Evolutionary conservation across 371 early-diverging fungal genomes (phyloP).

Genomic region (Phascolomyces articulosus): DNA sequence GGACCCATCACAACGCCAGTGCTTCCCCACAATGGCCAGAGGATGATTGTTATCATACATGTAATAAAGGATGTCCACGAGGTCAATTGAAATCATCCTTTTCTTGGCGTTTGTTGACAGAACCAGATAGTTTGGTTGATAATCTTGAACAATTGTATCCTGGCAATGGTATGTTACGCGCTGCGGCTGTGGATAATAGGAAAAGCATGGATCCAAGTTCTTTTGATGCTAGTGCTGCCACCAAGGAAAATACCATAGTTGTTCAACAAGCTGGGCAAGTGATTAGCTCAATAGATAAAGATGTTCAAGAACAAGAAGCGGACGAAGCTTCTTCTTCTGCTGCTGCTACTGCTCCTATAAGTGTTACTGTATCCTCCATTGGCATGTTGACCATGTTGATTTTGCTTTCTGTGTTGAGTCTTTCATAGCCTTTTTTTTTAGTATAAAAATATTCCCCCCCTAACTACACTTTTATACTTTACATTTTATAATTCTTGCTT

Average conservation of each 20-base stretch:
- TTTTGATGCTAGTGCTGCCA: conserved; percentile 12
- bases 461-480: too few relatives aligned
- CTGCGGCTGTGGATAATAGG: conserved; percentile 32
- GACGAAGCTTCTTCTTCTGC: too few relatives aligned
- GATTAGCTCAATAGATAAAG: too few relatives aligned
- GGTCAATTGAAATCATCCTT: conserved; percentile 47
- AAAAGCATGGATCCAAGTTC: conserved; percentile 19
- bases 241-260: background rate
- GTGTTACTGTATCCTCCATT: too few relatives aligned
- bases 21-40: conserved; percentile 41
- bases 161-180: conserved; percentile 34
- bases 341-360: too few relatives aligned
- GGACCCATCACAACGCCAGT: conserved; percentile 54
- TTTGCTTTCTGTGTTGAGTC: too few relatives aligned
- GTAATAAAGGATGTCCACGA: conserved; percentile 51
- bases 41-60: conserved; percentile 59
- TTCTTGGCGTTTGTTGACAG: conserved; percentile 44
- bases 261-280: background rate
- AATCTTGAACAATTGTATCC: conserved; percentile 38
- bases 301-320: too few relatives aligned
- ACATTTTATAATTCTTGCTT: too few relatives aligned
- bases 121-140: conserved; percentile 15
- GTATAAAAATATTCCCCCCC: too few relatives aligned
- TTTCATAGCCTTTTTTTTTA: too few relatives aligned
- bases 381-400: too few relatives aligned